Conservation (phyloP, 768 basidiomycete species). For the Mycena latifolia region DNA sequence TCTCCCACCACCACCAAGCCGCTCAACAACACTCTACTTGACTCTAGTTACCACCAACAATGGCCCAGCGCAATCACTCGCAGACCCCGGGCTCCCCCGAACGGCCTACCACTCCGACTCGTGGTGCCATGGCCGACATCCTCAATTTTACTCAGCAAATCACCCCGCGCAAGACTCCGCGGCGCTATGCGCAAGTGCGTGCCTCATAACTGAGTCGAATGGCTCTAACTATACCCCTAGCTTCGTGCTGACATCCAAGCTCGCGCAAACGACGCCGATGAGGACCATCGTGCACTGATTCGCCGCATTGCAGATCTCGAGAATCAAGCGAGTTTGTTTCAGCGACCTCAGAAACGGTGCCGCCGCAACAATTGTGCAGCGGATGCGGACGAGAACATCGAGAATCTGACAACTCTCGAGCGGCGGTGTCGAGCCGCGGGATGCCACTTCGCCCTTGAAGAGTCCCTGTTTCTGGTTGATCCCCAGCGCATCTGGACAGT, state of each 20-base stretch:
- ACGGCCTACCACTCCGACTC: no score
- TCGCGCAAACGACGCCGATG: not conserved
- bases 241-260: not conserved
- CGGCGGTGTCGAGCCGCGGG: not conserved
- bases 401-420: not conserved
- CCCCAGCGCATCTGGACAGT: no score
- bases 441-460: not conserved
- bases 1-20: no score
- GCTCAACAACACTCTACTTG: no score
- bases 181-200: not conserved
- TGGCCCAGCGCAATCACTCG: no score
- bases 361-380: not conserved
- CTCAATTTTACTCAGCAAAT: slow-evolving; percentile 16
- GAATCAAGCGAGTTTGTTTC: not conserved
- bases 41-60: no score
- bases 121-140: no score
- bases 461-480: not conserved
- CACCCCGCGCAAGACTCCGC: slow-evolving; percentile 13
- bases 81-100: no score
- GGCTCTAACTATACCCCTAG: not conserved
- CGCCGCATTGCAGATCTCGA: not conserved
- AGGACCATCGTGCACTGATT: not conserved
- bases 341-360: not conserved
- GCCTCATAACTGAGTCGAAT: not conserved
- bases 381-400: not conserved